phyloP scores from a whole-genome alignment of 345 rosid species.

The Geranium brycei region DNA sequence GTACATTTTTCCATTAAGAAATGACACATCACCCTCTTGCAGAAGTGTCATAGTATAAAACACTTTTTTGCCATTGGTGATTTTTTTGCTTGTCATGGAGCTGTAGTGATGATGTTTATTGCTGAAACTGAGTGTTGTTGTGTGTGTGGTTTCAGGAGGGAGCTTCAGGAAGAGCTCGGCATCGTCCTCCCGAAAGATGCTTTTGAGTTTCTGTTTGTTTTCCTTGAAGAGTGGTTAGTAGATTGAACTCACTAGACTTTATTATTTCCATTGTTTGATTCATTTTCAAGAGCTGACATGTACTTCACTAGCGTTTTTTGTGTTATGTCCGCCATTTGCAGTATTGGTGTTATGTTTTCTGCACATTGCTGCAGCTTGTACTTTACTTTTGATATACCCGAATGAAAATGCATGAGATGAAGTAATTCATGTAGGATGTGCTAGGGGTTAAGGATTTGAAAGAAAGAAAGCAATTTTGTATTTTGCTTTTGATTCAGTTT shows the following conservation, averaged over 20 bases:
- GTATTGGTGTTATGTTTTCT: neutral
- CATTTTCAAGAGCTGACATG: no score
- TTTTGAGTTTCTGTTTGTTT: conserved; percentile 60
- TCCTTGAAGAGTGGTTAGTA: conserved; percentile 70
- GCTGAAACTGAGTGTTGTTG: conserved; percentile 1
- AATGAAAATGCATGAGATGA: neutral
- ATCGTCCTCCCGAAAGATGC: conserved; percentile 75
- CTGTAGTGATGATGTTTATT: neutral
- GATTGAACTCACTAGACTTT: neutral
- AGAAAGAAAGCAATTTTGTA: neutral
- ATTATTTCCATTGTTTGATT: neutral
- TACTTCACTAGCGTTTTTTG: neutral
- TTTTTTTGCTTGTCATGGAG: no score
- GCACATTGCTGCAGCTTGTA: neutral
- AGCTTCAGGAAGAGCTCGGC: conserved; percentile 91
- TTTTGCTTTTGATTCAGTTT: no score
- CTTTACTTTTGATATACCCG: neutral
- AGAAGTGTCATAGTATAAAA: no score
- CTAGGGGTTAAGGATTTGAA: neutral
- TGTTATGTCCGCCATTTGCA: neutral
- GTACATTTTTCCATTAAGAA: no score
- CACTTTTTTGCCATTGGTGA: no score
- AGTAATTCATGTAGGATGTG: neutral
- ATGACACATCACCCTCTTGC: no score
- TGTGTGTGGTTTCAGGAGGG: conserved; percentile 37